Base-by-base conservation (phyloP, 2,329 filamentous ascomycete genomes). In the Penicillium brevicompactum region DNA sequence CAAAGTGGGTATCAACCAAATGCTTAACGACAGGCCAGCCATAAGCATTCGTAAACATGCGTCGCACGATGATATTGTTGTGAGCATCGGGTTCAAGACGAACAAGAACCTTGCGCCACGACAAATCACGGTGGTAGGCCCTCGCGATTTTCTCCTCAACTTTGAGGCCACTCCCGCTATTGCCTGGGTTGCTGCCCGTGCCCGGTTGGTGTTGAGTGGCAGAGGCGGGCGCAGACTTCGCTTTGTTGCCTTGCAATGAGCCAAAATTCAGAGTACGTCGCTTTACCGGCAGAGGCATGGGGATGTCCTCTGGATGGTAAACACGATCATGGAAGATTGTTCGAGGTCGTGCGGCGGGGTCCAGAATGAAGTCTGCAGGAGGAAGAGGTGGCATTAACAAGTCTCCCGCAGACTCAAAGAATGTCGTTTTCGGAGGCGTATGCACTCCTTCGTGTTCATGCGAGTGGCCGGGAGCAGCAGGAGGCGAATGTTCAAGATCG, bases 141-240 rank as follows among this genome's bases (percentile, higher is more conserved):
- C 94, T 85, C 1, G 94, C 94, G 63, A 99, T 99, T 76, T 97
- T 97, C 73, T 99, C 94, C 73, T 99, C 94, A 0, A 97, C 92
- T 59, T 90, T 91, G 86, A 97, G 92, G 60, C 74, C 75, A 49
- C 67, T 71, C 45, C 66, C 63, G 40, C 50, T 54, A 47, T 60
- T 58, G 47, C 38, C 51, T 14, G 7, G 32, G 45, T 43, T 50
- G 44, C 57, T 51, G 56, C 49, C 37, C 48, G 56, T 55, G 42
- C 49, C 32, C 30, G 63, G 37, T 24, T 57, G 46, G 46, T 49
- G 27, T 9, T 63, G 59, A 22, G 57, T 59, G 13, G 47, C 27
- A 13, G 42, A 43, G 9, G 27, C 46, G 45, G 43, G 51, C 6
- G 49, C 52, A 5, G 58, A 46, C 13, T 55, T 65, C 5, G 61